Percentiles rank a stretch among this genome's conserved stretches.
These are phyloP conservation scores for Tremella yokohamensis DNA, from an alignment of 768 basidiomycete species.

Conservation along the genomic window DNA sequence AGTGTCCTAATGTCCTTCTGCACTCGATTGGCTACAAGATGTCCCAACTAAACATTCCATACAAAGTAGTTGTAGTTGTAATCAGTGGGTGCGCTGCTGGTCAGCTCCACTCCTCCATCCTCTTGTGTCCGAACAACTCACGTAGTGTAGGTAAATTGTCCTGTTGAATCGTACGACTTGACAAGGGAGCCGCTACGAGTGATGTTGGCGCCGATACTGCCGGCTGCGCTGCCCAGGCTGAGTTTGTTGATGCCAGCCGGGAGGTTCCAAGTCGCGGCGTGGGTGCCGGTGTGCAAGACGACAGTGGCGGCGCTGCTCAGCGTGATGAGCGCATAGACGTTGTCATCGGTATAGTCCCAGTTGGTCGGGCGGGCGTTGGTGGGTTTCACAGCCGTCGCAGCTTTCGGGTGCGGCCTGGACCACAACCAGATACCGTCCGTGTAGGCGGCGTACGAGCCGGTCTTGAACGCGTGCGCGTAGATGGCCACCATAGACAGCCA, in stretches of 20 bases:
- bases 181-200: conserved; percentile 22
- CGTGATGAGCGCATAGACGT: conserved; percentile 43
- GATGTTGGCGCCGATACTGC: conserved; percentile 35
- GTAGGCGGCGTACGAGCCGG: conserved; percentile 41
- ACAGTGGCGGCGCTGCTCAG: conserved; percentile 31
- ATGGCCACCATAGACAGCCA: conserved; percentile 33
- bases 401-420: conserved; percentile 47
- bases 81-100: conserved; percentile 28
- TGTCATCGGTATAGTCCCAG: conserved; percentile 40
- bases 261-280: conserved; percentile 27
- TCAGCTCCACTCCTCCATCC: conserved; percentile 4
- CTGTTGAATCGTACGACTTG: conserved; percentile 30
- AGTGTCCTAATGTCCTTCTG: conserved; percentile 3
- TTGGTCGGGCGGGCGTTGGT: conserved; percentile 29
- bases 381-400: conserved; percentile 34
- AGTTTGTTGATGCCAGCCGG: conserved; percentile 38
- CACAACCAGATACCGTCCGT: conserved; percentile 43
- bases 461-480: conserved; percentile 50
- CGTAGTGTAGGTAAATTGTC: conserved; percentile 32
- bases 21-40: not conserved
- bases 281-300: conserved; percentile 27
- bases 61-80: conserved; percentile 50
- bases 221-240: conserved; percentile 29
- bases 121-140: conserved; percentile 18
- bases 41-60: conserved; percentile 14